Percentiles rank a stretch among this genome's conserved stretches.
Evolutionary conservation across 345 rosid species (phyloP).

Genomic region (Acer saccharum): DNA sequence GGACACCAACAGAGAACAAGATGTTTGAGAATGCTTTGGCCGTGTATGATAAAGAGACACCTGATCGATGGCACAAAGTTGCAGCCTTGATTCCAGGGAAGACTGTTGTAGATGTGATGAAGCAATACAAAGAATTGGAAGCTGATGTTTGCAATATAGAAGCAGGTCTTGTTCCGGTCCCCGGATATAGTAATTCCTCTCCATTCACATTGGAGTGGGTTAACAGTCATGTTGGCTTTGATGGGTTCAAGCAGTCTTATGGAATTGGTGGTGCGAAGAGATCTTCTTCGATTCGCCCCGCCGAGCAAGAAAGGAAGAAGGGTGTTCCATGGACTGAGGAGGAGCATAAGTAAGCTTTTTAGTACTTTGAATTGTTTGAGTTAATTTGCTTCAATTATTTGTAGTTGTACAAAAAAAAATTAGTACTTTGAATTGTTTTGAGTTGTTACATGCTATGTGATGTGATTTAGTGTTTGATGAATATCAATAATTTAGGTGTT

Average conservation of each 20-base stretch:
- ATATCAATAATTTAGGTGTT: background rate
- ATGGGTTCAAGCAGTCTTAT: conserved; percentile 53
- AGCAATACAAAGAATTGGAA: conserved; percentile 64
- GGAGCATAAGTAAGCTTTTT: conserved; percentile 73
- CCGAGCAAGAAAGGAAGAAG: conserved; percentile 91
- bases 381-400: background rate
- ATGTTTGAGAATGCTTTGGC: conserved; percentile 85
- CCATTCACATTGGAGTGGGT: conserved; percentile 64
- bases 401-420: background rate
- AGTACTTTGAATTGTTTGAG: background rate
- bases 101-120: conserved; percentile 60
- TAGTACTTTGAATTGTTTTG: background rate
- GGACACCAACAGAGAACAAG: conserved; percentile 88
- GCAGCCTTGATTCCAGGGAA: conserved; percentile 71
- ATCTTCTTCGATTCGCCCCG: conserved; percentile 49
- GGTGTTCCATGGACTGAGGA: conserved; percentile 99
- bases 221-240: conserved; percentile 36
- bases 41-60: conserved; percentile 59
- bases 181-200: conserved; percentile 52
- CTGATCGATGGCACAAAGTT: conserved; percentile 64
- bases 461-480: background rate
- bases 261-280: conserved; percentile 66
- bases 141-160: conserved; percentile 70
- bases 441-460: background rate
- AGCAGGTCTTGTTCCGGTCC: conserved; percentile 61